Base-by-base conservation (phyloP, 768 basidiomycete genomes). In the Naganishia vishniacii region DNA sequence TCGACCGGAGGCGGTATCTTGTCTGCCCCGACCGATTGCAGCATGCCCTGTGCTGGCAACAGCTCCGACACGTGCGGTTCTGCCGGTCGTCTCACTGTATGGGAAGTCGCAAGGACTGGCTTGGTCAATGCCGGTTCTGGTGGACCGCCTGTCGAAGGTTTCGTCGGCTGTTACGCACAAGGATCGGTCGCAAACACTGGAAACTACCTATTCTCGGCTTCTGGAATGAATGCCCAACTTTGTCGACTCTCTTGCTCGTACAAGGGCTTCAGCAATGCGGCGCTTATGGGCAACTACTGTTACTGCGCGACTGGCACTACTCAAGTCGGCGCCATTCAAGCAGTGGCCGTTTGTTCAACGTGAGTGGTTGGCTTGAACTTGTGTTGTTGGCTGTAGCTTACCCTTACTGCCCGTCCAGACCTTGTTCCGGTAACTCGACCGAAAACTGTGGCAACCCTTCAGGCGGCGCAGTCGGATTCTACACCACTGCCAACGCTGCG, bases 241-340 rank as follows among this genome's bases (percentile, higher is more conserved):
- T 75, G 70, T 68, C 71, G 71, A 62, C 65, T 70, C 28, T 60
- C 68, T 9, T 74, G 73, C 59, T 48, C 64, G 34, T 60, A 56
- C 46, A 63, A 65, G 41, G 69, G 70, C n/a, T 69, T 61, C 65
- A 44, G 61, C 1, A 67, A 67, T 32, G 71, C 73, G 13, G 70
- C 62, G 56, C 25, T 71, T 4, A 64, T 56, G n/a, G 65, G 65
- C 56, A 71, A 67, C 16, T 69, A 70, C 46, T 76, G 74, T 65
- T 58, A 49, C n/a, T 76, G 74, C 66, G 53, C 53, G 12, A 23
- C 53, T n/a, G 53, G 37, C 11, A 1, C 37, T 2, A 12, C 8
- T 20, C 53, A 56, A 41, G 53, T 56, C 25, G 53, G 53, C 20
- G n/a, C 37, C 23, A 34, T 56, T 18, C 53, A 56, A 25, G 53